Conservation (phyloP, 768 basidiomycete genomes). For the Leccinum barrowsii region DNA sequence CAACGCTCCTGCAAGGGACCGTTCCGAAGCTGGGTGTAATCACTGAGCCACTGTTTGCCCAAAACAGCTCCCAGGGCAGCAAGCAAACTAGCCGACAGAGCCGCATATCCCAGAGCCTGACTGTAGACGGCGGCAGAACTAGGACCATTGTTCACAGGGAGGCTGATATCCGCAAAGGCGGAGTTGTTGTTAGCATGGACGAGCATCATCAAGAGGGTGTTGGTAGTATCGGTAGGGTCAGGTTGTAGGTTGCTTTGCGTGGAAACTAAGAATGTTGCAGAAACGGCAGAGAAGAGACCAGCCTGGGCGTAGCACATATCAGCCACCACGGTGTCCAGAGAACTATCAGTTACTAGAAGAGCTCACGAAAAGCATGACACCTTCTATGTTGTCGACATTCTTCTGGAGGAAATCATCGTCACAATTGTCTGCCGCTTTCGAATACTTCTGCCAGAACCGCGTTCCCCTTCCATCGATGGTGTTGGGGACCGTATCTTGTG, state of each 20-base stretch:
- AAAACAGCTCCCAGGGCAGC: conserved; percentile 22
- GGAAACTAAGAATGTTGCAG: conserved; percentile 38
- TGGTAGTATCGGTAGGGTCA: conserved; percentile 27
- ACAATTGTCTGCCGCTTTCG: neutral
- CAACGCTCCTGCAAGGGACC: conserved; percentile 14
- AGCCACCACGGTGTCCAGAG: neutral
- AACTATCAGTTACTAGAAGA: neutral
- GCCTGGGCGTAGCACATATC: conserved; percentile 21
- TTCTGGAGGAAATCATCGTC: conserved; percentile 2
- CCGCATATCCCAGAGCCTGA: conserved; percentile 20
- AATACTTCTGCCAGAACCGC: neutral
- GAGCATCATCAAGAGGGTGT: conserved; percentile 25
- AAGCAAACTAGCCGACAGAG: conserved; percentile 19
- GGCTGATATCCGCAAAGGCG: conserved; percentile 4
- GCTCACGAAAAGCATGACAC: conserved; percentile 3
- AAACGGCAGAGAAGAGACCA: conserved; percentile 40
- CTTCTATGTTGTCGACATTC: neutral
- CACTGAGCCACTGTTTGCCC: conserved; percentile 15
- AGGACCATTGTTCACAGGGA: conserved; percentile 20
- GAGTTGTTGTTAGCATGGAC: conserved; percentile 9
- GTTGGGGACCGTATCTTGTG: neutral
- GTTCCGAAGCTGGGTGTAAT: conserved; percentile 8
- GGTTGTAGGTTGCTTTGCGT: conserved; percentile 33
- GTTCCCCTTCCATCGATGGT: neutral
- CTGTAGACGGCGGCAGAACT: conserved; percentile 9